phyloP scores from a whole-genome alignment of 345 rosid species.

The Microthlaspi erraticum region DNA sequence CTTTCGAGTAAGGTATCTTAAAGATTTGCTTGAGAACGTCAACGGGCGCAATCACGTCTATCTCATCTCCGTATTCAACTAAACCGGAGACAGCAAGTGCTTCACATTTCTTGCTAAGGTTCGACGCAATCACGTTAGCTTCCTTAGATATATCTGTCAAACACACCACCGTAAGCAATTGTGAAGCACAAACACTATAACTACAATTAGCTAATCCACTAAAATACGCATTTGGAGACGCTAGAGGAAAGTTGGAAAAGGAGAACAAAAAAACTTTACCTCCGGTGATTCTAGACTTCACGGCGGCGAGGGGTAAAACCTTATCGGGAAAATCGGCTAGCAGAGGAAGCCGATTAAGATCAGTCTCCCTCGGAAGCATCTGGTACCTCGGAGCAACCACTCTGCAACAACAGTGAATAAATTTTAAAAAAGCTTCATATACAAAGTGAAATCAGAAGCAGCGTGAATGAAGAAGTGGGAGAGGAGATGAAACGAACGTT shows the following conservation, averaged over 20 bases:
- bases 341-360: slow-evolving; percentile 82
- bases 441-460: slow-evolving; percentile 15
- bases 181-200: not conserved
- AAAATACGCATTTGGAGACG: no score
- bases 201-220: no score
- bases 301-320: slow-evolving; percentile 65
- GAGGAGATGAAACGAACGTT: slow-evolving; percentile 45
- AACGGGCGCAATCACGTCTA: slow-evolving; percentile 88
- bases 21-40: slow-evolving; percentile 95
- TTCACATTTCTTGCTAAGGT: slow-evolving; percentile 76
- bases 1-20: slow-evolving; percentile 94
- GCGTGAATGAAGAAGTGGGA: not conserved
- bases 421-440: not conserved
- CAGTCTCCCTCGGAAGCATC: slow-evolving; percentile 83
- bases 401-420: slow-evolving; percentile 45
- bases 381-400: slow-evolving; percentile 82
- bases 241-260: not conserved
- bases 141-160: slow-evolving; percentile 72
- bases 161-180: not conserved
- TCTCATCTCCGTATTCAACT: slow-evolving; percentile 93
- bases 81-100: slow-evolving; percentile 95
- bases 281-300: slow-evolving; percentile 65
- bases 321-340: slow-evolving; percentile 64
- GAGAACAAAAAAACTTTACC: slow-evolving; percentile 48
- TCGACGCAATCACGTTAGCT: slow-evolving; percentile 66